Evolutionary conservation across 1,139 yeast genomes (phyloP).

Genomic region (Sugiyamaella neomexicana): DNA sequence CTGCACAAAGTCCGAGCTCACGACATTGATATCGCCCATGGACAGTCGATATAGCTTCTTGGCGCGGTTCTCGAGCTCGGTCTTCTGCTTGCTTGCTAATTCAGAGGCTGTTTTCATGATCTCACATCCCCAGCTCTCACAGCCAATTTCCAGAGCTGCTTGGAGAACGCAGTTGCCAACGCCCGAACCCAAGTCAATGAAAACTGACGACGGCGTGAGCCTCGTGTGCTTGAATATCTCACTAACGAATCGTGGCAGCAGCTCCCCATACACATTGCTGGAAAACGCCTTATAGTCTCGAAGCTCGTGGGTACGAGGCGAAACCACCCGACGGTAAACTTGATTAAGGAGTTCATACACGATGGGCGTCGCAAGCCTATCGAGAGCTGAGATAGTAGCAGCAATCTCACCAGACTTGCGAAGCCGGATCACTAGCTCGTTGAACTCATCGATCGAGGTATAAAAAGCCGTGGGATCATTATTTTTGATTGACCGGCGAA

Average conservation of each 20-base stretch:
- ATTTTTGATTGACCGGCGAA: slow-evolving; percentile 47
- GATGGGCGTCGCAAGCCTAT: slow-evolving; percentile 54
- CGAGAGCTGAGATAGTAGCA: slow-evolving; percentile 43
- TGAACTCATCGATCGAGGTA: slow-evolving; percentile 45
- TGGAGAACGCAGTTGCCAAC: slow-evolving; percentile 91
- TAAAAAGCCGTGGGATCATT: slow-evolving; percentile 40
- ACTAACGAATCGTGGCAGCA: slow-evolving; percentile 74
- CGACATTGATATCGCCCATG: slow-evolving; percentile 57
- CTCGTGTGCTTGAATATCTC: slow-evolving; percentile 66
- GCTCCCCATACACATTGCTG: slow-evolving; percentile 88
- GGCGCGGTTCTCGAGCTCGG: slow-evolving; percentile 59
- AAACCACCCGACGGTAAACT: slow-evolving; percentile 73
- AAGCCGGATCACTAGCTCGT: slow-evolving; percentile 41
- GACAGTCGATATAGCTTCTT: slow-evolving; percentile 60
- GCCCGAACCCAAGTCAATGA: slow-evolving; percentile 89
- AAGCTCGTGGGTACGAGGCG: slow-evolving; percentile 67
- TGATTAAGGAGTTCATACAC: slow-evolving; percentile 56
- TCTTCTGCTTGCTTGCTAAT: slow-evolving; percentile 60
- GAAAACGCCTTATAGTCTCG: slow-evolving; percentile 82
- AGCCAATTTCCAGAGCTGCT: slow-evolving; percentile 85
- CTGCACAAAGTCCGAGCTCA: slow-evolving; percentile 66
- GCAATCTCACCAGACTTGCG: slow-evolving; percentile 41
- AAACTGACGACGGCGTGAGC: slow-evolving; percentile 54
- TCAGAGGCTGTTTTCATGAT: slow-evolving; percentile 80
- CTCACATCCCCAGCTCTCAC: slow-evolving; percentile 85